A percentile compares a stretch with the other conserved stretches of the same genome.
phyloP scores from a whole-genome alignment of 2,329 filamentous ascomycete genomes.

The Aspergillus versicolor region DNA sequence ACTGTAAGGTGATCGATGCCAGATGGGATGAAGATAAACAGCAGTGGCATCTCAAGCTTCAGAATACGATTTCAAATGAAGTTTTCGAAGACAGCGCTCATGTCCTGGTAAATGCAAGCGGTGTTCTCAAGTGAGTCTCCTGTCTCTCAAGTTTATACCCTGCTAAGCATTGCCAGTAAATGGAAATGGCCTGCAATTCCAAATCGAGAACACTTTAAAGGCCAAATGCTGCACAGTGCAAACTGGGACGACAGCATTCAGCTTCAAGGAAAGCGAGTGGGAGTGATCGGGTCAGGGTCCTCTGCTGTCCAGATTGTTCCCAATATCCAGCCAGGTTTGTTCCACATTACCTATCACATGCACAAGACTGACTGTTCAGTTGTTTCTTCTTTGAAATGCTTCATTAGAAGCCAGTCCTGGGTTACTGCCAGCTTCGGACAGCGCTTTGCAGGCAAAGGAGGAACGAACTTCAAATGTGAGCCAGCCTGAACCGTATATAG shows the following conservation, averaged over 20 bases:
- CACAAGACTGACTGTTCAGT: background rate
- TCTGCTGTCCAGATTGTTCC: conserved; percentile 42
- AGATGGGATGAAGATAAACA: conserved; percentile 27
- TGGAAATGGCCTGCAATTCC: conserved; percentile 43
- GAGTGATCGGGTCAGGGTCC: conserved; percentile 36
- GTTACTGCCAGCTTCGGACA: conserved; percentile 19
- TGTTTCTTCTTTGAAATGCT: conserved; percentile 35
- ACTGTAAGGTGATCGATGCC: conserved; percentile 25
- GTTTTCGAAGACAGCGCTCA: conserved; percentile 30
- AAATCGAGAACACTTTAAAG: conserved; percentile 47
- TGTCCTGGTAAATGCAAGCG: conserved; percentile 36
- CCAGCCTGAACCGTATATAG: too few species aligned
- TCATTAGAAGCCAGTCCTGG: conserved; percentile 5
- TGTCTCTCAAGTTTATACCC: too few species aligned
- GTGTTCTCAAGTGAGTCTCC: conserved; percentile 32
- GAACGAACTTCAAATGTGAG: conserved; percentile 23
- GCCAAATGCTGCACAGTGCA: conserved; percentile 38
- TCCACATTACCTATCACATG: background rate
- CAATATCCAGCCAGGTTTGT: conserved; percentile 1
- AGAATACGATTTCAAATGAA: conserved; percentile 4
- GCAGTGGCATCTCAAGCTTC: conserved; percentile 1
- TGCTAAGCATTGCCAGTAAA: background rate
- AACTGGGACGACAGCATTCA: conserved; percentile 31
- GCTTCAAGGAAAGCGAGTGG: conserved; percentile 32
- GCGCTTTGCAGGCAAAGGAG: conserved; percentile 20